Percentiles rank a stretch among this genome's conserved stretches.
phyloP scores from a whole-genome alignment of 2,329 filamentous ascomycete genomes.

The Phaeosphaeriaceae sp. region DNA sequence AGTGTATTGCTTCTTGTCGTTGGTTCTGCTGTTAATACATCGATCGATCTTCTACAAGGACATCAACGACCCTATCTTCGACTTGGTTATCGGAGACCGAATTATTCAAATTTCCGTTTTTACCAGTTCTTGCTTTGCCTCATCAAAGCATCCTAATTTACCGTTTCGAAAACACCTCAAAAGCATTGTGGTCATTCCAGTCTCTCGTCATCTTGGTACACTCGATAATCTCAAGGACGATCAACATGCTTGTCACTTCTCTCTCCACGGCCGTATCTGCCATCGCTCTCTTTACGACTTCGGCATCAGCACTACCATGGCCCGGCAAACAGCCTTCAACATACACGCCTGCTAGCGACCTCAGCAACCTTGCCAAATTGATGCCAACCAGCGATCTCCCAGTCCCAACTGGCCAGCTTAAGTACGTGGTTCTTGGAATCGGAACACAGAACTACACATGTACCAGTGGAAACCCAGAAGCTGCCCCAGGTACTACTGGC shows the following conservation, averaged over 20 bases:
- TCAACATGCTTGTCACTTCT: constrained; percentile 39
- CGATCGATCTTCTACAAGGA: background rate
- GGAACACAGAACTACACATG: constrained; percentile 64
- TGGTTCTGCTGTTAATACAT: background rate
- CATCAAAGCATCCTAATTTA: background rate
- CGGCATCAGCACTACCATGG: constrained; percentile 24
- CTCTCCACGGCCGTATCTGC: constrained; percentile 31
- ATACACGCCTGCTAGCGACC: constrained; percentile 25
- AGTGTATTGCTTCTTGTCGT: background rate
- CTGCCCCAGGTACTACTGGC: constrained; percentile 40
- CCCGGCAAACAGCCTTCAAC: constrained; percentile 9
- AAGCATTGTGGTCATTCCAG: background rate
- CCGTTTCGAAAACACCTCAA: background rate
- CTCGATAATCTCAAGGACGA: background rate
- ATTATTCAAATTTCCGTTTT: background rate
- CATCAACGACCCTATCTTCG: background rate
- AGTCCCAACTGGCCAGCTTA: constrained; percentile 44
- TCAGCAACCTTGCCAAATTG: constrained; percentile 32
- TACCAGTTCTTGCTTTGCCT: background rate
- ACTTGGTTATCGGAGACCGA: background rate
- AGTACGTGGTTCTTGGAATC: constrained; percentile 57
- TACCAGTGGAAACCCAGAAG: constrained; percentile 27
- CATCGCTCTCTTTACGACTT: constrained; percentile 23
- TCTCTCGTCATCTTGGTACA: background rate
- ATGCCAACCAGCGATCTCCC: constrained; percentile 41